Evolutionary conservation across 768 basidiomycete genomes (phyloP).

Genomic region (Cantharellus anzutake): DNA sequence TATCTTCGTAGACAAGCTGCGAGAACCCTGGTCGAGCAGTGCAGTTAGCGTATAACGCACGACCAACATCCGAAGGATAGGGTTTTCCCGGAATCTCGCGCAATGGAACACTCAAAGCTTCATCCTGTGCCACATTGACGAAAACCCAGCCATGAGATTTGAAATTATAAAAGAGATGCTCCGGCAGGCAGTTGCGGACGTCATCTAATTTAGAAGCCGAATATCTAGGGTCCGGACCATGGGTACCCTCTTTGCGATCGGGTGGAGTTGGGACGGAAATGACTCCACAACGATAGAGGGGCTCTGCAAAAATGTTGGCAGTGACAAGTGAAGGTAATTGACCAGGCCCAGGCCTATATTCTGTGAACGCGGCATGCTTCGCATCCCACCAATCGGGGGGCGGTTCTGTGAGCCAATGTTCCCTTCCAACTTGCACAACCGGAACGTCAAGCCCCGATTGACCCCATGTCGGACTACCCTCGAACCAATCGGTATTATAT

Average conservation of each 20-base stretch:
- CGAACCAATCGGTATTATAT: background rate
- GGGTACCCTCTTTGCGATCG: background rate
- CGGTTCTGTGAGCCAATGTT: background rate
- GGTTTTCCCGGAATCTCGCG: no score
- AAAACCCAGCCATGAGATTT: background rate
- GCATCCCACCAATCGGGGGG: background rate
- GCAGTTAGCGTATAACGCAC: background rate
- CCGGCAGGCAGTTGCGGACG: background rate
- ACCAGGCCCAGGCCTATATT: background rate
- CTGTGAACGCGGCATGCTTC: background rate
- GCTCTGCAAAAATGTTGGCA: background rate
- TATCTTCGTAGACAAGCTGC: constrained; percentile 20
- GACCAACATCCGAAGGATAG: no score
- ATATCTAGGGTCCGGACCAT: background rate
- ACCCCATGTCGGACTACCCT: no score
- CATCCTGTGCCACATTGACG: no score
- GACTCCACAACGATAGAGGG: background rate
- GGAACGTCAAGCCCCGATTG: no score
- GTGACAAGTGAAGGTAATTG: background rate
- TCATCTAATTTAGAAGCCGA: background rate
- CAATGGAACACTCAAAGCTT: no score
- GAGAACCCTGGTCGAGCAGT: background rate
- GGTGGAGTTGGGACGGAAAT: background rate
- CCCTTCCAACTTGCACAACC: no score
- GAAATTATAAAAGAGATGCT: background rate